Conservation (phyloP, 768 basidiomycete species). For the Xanthoconium purpureum region DNA sequence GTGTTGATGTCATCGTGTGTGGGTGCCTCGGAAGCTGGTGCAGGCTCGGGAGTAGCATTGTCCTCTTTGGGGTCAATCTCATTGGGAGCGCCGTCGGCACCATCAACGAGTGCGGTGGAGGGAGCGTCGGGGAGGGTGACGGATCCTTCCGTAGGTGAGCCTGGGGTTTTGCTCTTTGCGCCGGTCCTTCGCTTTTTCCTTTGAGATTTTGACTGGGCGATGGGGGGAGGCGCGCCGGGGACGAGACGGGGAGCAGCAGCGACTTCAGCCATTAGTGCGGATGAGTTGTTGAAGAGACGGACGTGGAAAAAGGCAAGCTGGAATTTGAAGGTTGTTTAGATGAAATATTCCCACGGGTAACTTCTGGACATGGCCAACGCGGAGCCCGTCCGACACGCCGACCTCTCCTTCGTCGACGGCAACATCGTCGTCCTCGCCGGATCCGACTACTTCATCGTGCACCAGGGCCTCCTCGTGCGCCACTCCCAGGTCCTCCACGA, state of each 20-base stretch:
- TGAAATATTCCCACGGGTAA: slow-evolving; percentile 17
- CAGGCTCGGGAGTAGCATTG: slow-evolving; percentile 43
- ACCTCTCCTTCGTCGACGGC: slow-evolving; percentile 65
- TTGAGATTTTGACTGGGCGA: slow-evolving; percentile 56
- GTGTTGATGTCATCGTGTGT: slow-evolving; percentile 42
- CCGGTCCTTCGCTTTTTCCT: slow-evolving; percentile 70
- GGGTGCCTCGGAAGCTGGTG: slow-evolving; percentile 40
- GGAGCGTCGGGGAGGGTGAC: slow-evolving; percentile 43
- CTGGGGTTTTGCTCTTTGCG: slow-evolving; percentile 41
- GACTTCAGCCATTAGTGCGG: slow-evolving; percentile 33
- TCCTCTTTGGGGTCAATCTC: slow-evolving; percentile 46
- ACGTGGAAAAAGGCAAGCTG: not conserved
- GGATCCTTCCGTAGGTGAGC: slow-evolving; percentile 41
- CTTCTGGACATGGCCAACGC: slow-evolving; percentile 9
- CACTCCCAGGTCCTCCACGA: slow-evolving; percentile 55
- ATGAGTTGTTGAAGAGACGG: not conserved
- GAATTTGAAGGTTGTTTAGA: slow-evolving; percentile 13
- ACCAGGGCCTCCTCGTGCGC: slow-evolving; percentile 59
- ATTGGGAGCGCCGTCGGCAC: slow-evolving; percentile 52
- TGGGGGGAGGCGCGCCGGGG: slow-evolving; percentile 73
- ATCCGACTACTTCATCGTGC: slow-evolving; percentile 63
- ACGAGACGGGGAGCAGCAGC: slow-evolving; percentile 50
- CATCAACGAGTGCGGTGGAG: slow-evolving; percentile 47
- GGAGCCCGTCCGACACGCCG: slow-evolving; percentile 42
- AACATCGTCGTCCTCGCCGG: slow-evolving; percentile 63